Evolutionary conservation across 345 rosid species (phyloP), one percentile per base, ranked within the genome.

Genomic region (Moricandia moricandioides): DNA sequence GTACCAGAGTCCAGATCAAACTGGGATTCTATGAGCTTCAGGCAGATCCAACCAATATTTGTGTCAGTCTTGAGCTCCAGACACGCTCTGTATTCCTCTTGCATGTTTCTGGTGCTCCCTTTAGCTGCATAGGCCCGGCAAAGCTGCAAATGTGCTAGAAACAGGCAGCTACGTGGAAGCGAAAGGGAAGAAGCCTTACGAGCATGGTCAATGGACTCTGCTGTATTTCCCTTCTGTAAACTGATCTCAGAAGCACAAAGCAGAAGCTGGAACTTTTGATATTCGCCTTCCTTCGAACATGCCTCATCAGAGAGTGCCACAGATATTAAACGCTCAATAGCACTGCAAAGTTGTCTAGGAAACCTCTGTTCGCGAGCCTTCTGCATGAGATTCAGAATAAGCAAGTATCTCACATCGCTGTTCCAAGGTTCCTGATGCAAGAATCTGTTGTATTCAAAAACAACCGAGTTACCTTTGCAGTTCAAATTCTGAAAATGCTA

Each of bases 311-410:
- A 84, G 77, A 88, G 88, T 29, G 88, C 89, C 75, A 84, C 81
- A 31, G 49, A 11, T 58, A 90, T 75, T 27, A 90, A 84, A 74
- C 90, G 82, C 58, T 84, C 75, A 71, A 95, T 79, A 45, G 76
- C 70, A 39, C 49, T 72, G 62, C 93, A 87, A 14, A 86, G 86
- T 58, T 85, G 86, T 35, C 26, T 74, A 79, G 97, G 96, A 73
- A 86, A 92, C 77, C 88, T 89, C 86, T 92, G 93, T 74, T 90
- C 99, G 39, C 90, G 88, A 8, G 96, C 97, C 84, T 85, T 90
- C 78, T 95, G 99, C 31, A 88, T 33, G 54, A 92, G 88, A 82
- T 87, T 90, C 76, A 90, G 86, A 74, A 88, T 81, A 37, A 95
- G 90, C 84, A 92, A 82, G 82, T 88, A 95, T 82, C 81, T 83